phyloP scores from a whole-genome alignment of 2,329 filamentous ascomycete genomes.

The Colletotrichum tofieldiae region DNA sequence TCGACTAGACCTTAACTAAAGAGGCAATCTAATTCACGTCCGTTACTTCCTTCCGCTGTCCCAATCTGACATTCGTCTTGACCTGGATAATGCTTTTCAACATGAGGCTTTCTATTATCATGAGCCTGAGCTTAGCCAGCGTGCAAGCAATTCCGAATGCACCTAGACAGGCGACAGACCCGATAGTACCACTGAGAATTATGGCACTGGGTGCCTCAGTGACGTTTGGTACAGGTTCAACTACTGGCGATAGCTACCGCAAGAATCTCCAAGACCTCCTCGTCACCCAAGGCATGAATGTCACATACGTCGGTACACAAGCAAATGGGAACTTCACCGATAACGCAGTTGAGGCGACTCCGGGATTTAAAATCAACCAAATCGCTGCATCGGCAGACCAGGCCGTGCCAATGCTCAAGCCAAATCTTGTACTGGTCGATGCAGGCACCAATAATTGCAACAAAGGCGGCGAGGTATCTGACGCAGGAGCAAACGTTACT shows the following conservation, averaged over 20 bases:
- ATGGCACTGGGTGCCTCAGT: constrained; percentile 40
- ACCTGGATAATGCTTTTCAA: not conserved
- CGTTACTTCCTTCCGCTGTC: not conserved
- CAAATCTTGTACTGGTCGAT: constrained; percentile 46
- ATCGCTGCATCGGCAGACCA: constrained; percentile 29
- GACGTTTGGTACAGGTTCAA: constrained; percentile 45
- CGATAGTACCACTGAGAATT: constrained; percentile 26
- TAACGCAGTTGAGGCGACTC: constrained; percentile 37
- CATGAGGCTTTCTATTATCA: constrained; percentile 9
- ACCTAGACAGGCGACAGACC: constrained; percentile 26
- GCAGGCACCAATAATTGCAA: constrained; percentile 46
- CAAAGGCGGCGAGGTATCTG: constrained; percentile 31
- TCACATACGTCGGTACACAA: constrained; percentile 27
- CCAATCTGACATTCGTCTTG: too few species aligned
- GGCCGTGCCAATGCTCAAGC: constrained; percentile 33
- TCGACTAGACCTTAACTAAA: not conserved
- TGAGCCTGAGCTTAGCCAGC: not conserved
- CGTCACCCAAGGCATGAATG: constrained; percentile 25
- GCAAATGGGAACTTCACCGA: constrained; percentile 31
- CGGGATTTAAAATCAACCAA: constrained; percentile 32
- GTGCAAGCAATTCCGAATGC: not conserved
- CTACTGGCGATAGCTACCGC: constrained; percentile 57
- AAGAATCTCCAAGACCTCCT: constrained; percentile 48
- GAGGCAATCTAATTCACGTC: not conserved
- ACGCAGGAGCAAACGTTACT: constrained; percentile 36